phyloP scores from a whole-genome alignment of 139 green algal genomes.

The Nannochloris sp. region DNA sequence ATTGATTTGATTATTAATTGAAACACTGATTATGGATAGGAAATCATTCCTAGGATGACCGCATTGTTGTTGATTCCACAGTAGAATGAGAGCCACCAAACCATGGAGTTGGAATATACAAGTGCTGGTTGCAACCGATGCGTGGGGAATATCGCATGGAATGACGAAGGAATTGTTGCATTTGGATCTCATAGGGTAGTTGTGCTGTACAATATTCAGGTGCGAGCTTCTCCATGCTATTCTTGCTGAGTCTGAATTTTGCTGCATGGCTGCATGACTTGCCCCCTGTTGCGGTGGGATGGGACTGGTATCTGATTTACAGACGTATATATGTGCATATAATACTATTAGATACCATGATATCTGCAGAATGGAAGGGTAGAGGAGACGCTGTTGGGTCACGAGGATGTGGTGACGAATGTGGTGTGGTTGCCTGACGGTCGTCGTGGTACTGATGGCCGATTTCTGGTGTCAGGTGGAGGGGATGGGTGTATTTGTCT shows the following conservation, averaged over 20 bases:
- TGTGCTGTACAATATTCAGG: slow-evolving; percentile 45
- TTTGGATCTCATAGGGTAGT: slow-evolving; percentile 57
- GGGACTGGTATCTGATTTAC: not conserved
- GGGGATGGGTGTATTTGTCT: slow-evolving; percentile 48
- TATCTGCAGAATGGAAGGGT: slow-evolving; percentile 39
- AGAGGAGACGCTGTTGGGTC: slow-evolving; percentile 51
- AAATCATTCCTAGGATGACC: too few relatives aligned
- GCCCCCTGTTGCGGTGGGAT: too few relatives aligned
- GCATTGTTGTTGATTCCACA: too few relatives aligned
- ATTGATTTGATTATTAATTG: too few relatives aligned
- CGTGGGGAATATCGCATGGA: slow-evolving; percentile 52
- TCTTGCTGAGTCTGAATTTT: too few relatives aligned
- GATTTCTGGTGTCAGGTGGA: slow-evolving; percentile 37
- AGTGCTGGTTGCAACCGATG: slow-evolving; percentile 58
- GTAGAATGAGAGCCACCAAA: too few relatives aligned
- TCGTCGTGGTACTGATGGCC: not conserved
- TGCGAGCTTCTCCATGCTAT: not conserved
- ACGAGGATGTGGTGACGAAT: slow-evolving; percentile 65
- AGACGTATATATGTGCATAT: too few relatives aligned
- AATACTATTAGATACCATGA: not conserved
- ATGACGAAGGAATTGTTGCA: slow-evolving; percentile 45
- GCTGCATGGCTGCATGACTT: too few relatives aligned
- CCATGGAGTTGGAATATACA: too few relatives aligned
- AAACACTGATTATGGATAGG: too few relatives aligned
- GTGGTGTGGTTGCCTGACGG: slow-evolving; percentile 41